Percentiles rank a stretch among this genome's conserved stretches.
phyloP scores from a whole-genome alignment of 305 asterid species.

The Lippia alba region DNA sequence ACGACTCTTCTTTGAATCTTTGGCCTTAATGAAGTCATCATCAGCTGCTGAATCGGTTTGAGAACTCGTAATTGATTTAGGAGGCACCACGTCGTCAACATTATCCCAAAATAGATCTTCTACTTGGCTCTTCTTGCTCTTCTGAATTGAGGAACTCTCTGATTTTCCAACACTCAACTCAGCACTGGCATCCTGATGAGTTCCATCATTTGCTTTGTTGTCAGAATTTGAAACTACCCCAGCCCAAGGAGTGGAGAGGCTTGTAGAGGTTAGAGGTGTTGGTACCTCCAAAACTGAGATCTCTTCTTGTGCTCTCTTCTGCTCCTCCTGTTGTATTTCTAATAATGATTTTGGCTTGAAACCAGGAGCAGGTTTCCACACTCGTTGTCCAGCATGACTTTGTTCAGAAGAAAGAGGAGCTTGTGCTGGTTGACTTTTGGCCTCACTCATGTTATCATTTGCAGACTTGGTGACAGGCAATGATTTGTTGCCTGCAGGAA shows the following conservation, averaged over 20 bases:
- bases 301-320: conserved; percentile 66
- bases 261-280: conserved; percentile 52
- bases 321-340: conserved; percentile 90
- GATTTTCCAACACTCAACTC: conserved; percentile 41
- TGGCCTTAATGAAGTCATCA: conserved; percentile 75
- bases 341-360: conserved; percentile 78
- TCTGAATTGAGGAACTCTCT: conserved; percentile 46
- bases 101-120: conserved; percentile 61
- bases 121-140: conserved; percentile 54
- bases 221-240: conserved; percentile 60
- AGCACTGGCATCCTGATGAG: conserved; percentile 42
- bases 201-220: conserved; percentile 49
- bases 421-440: conserved; percentile 44
- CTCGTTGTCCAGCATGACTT: conserved; percentile 55
- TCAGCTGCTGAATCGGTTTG: conserved; percentile 47
- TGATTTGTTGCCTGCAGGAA: conserved; percentile 35
- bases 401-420: conserved; percentile 42
- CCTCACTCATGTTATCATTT: conserved; percentile 39
- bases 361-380: conserved; percentile 94
- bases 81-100: conserved; percentile 40
- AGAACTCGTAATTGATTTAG: conserved; percentile 36
- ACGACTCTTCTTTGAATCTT: conserved; percentile 78
- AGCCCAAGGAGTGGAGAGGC: conserved; percentile 60
- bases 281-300: conserved; percentile 51
- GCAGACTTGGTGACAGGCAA: conserved; percentile 24